Evolutionary conservation across 305 asterid genomes (phyloP).

Genomic region (Rubia balearica): DNA sequence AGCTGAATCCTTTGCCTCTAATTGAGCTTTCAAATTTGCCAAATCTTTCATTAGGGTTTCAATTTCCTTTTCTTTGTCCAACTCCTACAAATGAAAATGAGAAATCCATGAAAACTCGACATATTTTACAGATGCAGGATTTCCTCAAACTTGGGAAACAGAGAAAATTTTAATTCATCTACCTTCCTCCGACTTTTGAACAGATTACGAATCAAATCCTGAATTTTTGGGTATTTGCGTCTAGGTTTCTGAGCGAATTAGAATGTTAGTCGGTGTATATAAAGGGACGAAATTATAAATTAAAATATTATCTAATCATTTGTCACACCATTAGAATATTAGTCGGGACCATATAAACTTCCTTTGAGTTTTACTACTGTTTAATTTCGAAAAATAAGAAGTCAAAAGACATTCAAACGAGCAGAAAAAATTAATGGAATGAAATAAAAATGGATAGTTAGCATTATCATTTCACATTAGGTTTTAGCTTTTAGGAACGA

Average conservation of each 20-base stretch:
- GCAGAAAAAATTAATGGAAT: too few relatives aligned
- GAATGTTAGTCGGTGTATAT: not conserved
- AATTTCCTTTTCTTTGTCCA: slow-evolving; percentile 26
- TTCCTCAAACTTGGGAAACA: not conserved
- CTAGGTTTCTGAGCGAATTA: not conserved
- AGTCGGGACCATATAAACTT: too few relatives aligned
- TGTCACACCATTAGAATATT: not conserved
- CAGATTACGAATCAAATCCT: slow-evolving; percentile 1
- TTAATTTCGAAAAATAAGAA: too few relatives aligned
- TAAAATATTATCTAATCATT: too few relatives aligned
- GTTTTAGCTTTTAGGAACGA: too few relatives aligned
- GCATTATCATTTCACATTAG: not conserved
- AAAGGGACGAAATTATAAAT: not conserved
- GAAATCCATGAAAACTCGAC: not conserved
- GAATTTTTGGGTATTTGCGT: not conserved
- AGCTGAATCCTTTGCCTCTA: slow-evolving; percentile 50
- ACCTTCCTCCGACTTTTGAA: not conserved
- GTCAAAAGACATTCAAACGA: too few relatives aligned
- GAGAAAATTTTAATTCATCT: not conserved
- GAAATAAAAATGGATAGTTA: not conserved
- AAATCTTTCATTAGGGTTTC: slow-evolving; percentile 36
- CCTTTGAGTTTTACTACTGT: too few relatives aligned
- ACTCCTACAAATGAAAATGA: slow-evolving; percentile 18
- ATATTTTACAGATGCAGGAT: not conserved
- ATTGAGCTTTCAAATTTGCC: slow-evolving; percentile 34